Evolutionary conservation across 768 basidiomycete species (phyloP).

Genomic region (Tephrocybe sp.): DNA sequence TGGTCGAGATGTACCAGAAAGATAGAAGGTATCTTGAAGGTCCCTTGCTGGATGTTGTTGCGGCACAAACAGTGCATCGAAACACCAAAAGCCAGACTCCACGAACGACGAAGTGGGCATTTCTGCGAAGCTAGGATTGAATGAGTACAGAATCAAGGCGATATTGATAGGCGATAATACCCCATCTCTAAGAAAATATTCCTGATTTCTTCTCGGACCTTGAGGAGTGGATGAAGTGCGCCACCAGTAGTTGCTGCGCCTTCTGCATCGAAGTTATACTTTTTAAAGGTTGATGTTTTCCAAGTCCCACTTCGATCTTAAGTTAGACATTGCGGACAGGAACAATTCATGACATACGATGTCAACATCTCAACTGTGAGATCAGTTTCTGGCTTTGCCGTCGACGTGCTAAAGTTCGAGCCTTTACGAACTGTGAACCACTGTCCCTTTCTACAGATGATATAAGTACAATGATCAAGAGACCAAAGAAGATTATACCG

Average conservation of each 20-base stretch:
- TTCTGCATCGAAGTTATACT: slow-evolving; percentile 98
- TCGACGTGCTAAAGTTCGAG: slow-evolving; percentile 81
- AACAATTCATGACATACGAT: slow-evolving; percentile 55
- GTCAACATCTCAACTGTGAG: slow-evolving; percentile 92
- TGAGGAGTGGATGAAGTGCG: slow-evolving; percentile 92
- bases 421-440: slow-evolving; percentile 94
- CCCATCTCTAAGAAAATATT: slow-evolving; percentile 99
- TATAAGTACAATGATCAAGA: slow-evolving; percentile 1
- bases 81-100: slow-evolving; percentile 99
- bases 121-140: slow-evolving; percentile 79
- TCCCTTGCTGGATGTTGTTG: slow-evolving; percentile 99
- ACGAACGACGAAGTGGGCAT: slow-evolving; percentile 97
- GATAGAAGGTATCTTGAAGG: slow-evolving; percentile 97
- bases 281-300: slow-evolving; percentile 93
- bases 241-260: slow-evolving; percentile 88
- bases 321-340: not conserved
- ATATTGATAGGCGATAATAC: slow-evolving; percentile 39
- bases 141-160: not conserved
- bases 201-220: slow-evolving; percentile 96
- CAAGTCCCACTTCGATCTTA: slow-evolving; percentile 70
- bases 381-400: slow-evolving; percentile 93
- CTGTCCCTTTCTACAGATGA: slow-evolving; percentile 74
- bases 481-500: slow-evolving; percentile 46
- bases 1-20: slow-evolving; percentile 66
- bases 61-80: slow-evolving; percentile 96